phyloP scores from a whole-genome alignment of 768 basidiomycete species.

The Hypholoma sublateritium region DNA sequence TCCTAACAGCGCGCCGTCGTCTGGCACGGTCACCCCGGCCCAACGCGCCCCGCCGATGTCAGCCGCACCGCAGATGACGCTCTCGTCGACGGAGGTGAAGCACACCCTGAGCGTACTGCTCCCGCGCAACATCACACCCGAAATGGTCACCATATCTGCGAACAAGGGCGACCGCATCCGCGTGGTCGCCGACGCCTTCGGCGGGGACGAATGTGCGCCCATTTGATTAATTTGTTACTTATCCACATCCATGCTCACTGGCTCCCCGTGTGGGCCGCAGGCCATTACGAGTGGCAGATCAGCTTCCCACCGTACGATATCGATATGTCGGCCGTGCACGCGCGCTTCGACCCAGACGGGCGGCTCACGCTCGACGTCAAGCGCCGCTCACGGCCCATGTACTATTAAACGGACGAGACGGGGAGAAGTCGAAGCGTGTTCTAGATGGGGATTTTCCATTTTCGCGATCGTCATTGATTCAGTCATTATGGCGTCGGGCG shows the following conservation, averaged over 20 bases:
- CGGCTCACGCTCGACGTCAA: conserved; percentile 47
- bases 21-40: not conserved
- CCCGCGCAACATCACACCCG: conserved; percentile 46
- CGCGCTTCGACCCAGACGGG: conserved; percentile 45
- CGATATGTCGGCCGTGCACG: conserved; percentile 52
- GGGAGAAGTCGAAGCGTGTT: too few species aligned
- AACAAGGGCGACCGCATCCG: conserved; percentile 58
- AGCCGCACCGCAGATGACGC: conserved; percentile 42
- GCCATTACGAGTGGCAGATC: conserved; percentile 64
- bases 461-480: too few species aligned
- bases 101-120: conserved; percentile 51
- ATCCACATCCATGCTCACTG: not conserved
- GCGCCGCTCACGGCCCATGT: not conserved
- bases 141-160: conserved; percentile 65
- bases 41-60: conserved; percentile 9
- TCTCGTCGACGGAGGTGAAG: conserved; percentile 36
- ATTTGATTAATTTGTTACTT: not conserved
- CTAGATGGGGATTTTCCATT: too few species aligned
- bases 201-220: conserved; percentile 57
- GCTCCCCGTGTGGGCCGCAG: conserved; percentile 24
- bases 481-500: too few species aligned
- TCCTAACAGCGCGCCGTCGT: not conserved
- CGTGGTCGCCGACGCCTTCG: conserved; percentile 64
- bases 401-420: not conserved
- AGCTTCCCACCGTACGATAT: conserved; percentile 52